Conservation (phyloP, 1,139 yeast genomes). For the Casaregolazyma suthepensis region DNA sequence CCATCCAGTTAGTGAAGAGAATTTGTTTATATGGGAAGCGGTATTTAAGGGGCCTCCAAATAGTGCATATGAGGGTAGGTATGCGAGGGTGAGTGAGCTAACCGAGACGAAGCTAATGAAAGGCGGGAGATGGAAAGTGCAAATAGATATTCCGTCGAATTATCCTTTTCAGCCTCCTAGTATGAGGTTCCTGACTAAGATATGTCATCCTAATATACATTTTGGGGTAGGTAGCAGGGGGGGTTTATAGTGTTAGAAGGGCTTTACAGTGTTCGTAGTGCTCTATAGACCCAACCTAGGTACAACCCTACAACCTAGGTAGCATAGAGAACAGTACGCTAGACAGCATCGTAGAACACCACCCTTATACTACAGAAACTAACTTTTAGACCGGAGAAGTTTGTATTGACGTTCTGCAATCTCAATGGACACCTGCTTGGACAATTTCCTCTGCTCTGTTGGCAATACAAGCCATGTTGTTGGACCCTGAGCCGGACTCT, state of each 20-base stretch:
- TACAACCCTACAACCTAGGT: too few species aligned
- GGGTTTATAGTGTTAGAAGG: not conserved
- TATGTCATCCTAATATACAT: slow-evolving; percentile 74
- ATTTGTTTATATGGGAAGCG: slow-evolving; percentile 56
- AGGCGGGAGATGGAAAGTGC: slow-evolving; percentile 54
- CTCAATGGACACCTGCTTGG: slow-evolving; percentile 89
- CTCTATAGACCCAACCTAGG: too few species aligned
- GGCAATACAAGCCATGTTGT: slow-evolving; percentile 63
- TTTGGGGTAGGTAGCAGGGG: slow-evolving; percentile 30
- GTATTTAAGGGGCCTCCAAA: slow-evolving; percentile 51
- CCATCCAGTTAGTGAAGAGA: slow-evolving; percentile 43
- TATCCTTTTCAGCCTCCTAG: slow-evolving; percentile 73
- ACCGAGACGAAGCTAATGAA: slow-evolving; percentile 1
- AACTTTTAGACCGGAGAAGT: slow-evolving; percentile 56
- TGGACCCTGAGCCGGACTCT: slow-evolving; percentile 77
- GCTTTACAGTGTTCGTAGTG: too few species aligned
- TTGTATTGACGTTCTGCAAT: slow-evolving; percentile 71
- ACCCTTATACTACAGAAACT: too few species aligned
- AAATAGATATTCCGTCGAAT: slow-evolving; percentile 43
- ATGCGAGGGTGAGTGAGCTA: not conserved
- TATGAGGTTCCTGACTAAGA: slow-evolving; percentile 47
- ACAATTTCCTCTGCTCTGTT: slow-evolving; percentile 60
- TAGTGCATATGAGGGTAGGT: slow-evolving; percentile 38
- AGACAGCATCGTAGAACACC: too few species aligned
- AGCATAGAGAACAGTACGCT: too few species aligned